Percentiles rank a stretch among this genome's conserved stretches.
Evolutionary conservation across 352 stramenopile species (phyloP).

Genomic region (Blastocystis sp.): DNA sequence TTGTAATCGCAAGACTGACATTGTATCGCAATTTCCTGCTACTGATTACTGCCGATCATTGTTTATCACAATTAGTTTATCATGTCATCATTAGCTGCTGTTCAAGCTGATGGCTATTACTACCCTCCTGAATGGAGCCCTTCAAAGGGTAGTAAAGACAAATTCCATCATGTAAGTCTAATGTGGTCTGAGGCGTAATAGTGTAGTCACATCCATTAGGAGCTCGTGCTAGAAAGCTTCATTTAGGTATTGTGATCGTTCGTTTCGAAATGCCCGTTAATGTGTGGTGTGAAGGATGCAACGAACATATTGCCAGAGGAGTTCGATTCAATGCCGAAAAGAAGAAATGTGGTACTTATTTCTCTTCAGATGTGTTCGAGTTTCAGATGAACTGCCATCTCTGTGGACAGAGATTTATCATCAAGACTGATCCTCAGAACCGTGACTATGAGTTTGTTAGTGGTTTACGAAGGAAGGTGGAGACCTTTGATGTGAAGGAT

Average conservation of each 20-base stretch:
- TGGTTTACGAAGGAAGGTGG: conserved; percentile 83
- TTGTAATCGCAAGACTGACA: too few relatives aligned
- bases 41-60: not conserved
- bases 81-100: conserved; percentile 92
- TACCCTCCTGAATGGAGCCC: conserved; percentile 86
- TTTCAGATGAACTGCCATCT: conserved; percentile 87
- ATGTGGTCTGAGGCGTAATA: conserved; percentile 73
- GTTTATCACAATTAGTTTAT: conserved; percentile 43
- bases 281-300: conserved; percentile 83
- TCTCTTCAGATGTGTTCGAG: conserved; percentile 87
- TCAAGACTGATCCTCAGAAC: conserved; percentile 90
- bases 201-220: conserved; percentile 75
- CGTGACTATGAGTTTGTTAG: conserved; percentile 81
- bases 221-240: conserved; percentile 82
- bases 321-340: conserved; percentile 95
- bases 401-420: conserved; percentile 82
- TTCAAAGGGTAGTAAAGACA: conserved; percentile 81
- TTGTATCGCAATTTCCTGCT: too few relatives aligned
- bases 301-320: conserved; percentile 75
- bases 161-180: conserved; percentile 76
- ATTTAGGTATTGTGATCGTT: conserved; percentile 85
- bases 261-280: conserved; percentile 96
- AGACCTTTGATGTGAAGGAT: conserved; percentile 71
- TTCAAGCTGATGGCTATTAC: conserved; percentile 96
- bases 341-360: conserved; percentile 82